Evolutionary conservation across 2,329 filamentous ascomycete species (phyloP), one percentile per base, ranked within the genome.

Genomic region (Fusarium heterosporum): DNA sequence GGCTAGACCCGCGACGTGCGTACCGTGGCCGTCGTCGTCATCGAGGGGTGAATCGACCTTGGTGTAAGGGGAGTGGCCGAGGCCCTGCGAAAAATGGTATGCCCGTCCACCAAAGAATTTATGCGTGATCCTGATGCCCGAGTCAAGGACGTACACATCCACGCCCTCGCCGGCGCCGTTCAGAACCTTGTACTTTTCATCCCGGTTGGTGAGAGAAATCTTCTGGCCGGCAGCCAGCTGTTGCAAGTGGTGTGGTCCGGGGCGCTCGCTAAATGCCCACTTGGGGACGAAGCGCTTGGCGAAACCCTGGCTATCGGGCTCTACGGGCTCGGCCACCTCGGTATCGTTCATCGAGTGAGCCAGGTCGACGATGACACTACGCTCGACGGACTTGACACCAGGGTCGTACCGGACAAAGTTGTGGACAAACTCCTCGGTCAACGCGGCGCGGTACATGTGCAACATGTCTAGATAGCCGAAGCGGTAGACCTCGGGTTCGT

Each of bases 81-180:
- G 45, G 32, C 32, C 19, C 16, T 48, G 32, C 32, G 45, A 48
- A 38, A 48, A 48, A 48, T 48, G 45, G 38, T 38, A 48, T 48
- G 45, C 45, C 38, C 45, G 45, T 48, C 45, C 45, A 32, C 45
- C 45, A 48, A 48, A 48, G 32, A 48, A 48, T 48, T 48, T 48
- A 30, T 48, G 45, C 32, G 45, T 48, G 45, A 48, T 48, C 7
- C 45, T 48, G 32, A 48, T 48, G 22, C 45, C 45, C 45, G 45
- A 48, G 45, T 38, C 45, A 17, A 48, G 16, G 45, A 48, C 30
- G 16, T 48, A 48, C 32, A 48, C 45, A 48, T 48, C 45, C 22
- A 48, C 45, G 32, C 45, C 45, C 30, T 48, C 45, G 30, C 45
- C 45, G 16, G 45, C 45, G 45, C 46, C 46, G 46, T 48, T 38